A percentile compares a stretch with the other conserved stretches of the same genome.
Evolutionary conservation across 768 basidiomycete species (phyloP).

Genomic region (Pilatotrama ljubarskyi): DNA sequence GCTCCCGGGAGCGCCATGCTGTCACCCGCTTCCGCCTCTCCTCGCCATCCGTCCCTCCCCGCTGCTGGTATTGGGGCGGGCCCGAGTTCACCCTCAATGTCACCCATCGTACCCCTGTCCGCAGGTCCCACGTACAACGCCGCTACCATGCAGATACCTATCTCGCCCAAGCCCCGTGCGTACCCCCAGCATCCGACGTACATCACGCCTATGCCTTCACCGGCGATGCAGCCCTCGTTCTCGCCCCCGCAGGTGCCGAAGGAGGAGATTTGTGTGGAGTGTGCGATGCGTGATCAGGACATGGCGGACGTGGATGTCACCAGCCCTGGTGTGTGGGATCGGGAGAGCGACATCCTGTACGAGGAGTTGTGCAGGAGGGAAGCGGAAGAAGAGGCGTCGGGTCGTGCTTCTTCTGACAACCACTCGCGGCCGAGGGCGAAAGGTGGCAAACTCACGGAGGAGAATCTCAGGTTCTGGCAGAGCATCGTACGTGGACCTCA

Average conservation of each 20-base stretch:
- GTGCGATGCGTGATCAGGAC: slow-evolving; percentile 98
- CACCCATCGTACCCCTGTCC: slow-evolving; percentile 58
- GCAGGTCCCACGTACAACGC: slow-evolving; percentile 31
- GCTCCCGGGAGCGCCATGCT: slow-evolving; percentile 26
- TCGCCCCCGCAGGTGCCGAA: slow-evolving; percentile 50
- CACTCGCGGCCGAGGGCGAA: slow-evolving; percentile 58
- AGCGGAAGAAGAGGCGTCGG: slow-evolving; percentile 61
- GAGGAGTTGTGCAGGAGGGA: slow-evolving; percentile 77
- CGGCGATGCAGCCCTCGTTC: slow-evolving; percentile 62
- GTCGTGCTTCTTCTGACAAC: slow-evolving; percentile 51
- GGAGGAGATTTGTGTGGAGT: slow-evolving; percentile 93
- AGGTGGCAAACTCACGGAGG: slow-evolving; percentile 72
- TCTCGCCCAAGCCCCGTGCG: slow-evolving; percentile 66
- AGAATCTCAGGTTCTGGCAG: slow-evolving; percentile 79
- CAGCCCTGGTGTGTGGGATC: slow-evolving; percentile 85
- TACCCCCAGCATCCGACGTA: slow-evolving; percentile 78
- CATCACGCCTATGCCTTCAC: slow-evolving; percentile 54
- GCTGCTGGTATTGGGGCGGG: slow-evolving; percentile 35
- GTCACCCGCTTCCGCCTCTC: slow-evolving; percentile 38
- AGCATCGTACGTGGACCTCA: slow-evolving; percentile 55
- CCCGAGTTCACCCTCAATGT: slow-evolving; percentile 35
- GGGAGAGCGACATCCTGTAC: slow-evolving; percentile 81
- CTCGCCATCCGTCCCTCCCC: slow-evolving; percentile 50
- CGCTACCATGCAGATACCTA: slow-evolving; percentile 49
- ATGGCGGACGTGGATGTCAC: slow-evolving; percentile 95